Conservation (phyloP, 768 basidiomycete species). For the Serendipita sp. region DNA sequence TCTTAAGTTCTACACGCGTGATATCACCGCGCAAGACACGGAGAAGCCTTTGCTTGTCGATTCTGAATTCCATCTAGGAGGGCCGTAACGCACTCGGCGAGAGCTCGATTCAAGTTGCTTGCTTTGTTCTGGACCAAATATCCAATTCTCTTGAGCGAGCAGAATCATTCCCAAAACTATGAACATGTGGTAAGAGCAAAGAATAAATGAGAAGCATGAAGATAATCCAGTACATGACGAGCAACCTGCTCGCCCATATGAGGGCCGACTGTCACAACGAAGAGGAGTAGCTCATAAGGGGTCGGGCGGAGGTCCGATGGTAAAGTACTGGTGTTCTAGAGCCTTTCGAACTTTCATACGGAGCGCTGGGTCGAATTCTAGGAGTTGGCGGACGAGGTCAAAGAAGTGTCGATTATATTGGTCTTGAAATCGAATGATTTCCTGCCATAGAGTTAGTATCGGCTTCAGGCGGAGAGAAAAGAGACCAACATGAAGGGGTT, state of each 20-base stretch:
- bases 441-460: constrained; percentile 29
- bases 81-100: no score
- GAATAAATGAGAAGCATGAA: background rate
- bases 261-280: background rate
- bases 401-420: constrained; percentile 63
- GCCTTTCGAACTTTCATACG: constrained; percentile 82
- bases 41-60: background rate
- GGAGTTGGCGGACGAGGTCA: constrained; percentile 72
- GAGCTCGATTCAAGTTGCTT: background rate
- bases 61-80: background rate
- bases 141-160: no score
- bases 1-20: background rate
- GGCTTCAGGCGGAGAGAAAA: background rate
- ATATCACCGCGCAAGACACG: background rate
- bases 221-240: background rate
- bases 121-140: background rate
- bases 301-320: constrained; percentile 14
- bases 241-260: background rate
- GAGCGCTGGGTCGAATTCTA: constrained; percentile 79
- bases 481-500: constrained; percentile 54
- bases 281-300: background rate
- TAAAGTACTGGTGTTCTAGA: constrained; percentile 76
- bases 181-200: background rate
- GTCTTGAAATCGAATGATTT: constrained; percentile 70
- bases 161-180: no score